These are phyloP conservation scores for Physaria fendleri DNA, from an alignment of 345 rosid species.

Conservation along the genomic window DNA sequence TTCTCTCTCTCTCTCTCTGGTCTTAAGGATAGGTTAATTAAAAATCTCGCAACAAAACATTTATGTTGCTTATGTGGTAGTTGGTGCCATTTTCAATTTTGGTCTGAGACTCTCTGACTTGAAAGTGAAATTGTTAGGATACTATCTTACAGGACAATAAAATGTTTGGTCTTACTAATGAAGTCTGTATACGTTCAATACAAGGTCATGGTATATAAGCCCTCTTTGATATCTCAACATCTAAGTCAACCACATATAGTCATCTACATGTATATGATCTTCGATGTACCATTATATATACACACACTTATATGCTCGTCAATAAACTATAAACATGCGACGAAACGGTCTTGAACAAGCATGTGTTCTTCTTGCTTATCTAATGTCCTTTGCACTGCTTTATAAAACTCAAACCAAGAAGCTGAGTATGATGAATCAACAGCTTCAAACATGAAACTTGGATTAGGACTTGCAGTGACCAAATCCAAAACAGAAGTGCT, in stretches of 20 bases:
- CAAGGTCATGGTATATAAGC: conserved; percentile 18
- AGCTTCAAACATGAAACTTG: conserved; percentile 63
- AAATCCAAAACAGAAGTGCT: conserved; percentile 78
- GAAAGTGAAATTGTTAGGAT: too few relatives aligned
- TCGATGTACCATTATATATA: conserved; percentile 20
- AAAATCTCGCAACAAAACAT: too few relatives aligned
- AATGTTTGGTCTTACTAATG: too few relatives aligned
- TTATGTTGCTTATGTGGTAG: too few relatives aligned
- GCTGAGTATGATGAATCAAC: conserved; percentile 45
- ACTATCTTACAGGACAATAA: too few relatives aligned
- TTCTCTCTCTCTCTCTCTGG: conserved; percentile 35
- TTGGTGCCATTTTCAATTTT: too few relatives aligned
- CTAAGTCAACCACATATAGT: conserved; percentile 15
- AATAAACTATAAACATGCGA: conserved; percentile 48
- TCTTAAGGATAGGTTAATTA: too few relatives aligned
- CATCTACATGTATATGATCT: conserved; percentile 8
- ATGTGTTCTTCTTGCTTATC: conserved; percentile 38
- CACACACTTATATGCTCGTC: conserved; percentile 3
- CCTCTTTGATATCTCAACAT: conserved; percentile 2
- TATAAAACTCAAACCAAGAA: conserved; percentile 68
- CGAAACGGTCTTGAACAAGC: conserved; percentile 44
- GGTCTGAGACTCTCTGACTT: too few relatives aligned
- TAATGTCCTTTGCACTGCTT: conserved; percentile 54
- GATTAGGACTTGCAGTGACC: conserved; percentile 81
- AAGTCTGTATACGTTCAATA: conserved; percentile 7